These are phyloP conservation scores for Geosmithia putterillii DNA, from an alignment of 2,329 filamentous ascomycete genomes.

Conservation along the genomic window DNA sequence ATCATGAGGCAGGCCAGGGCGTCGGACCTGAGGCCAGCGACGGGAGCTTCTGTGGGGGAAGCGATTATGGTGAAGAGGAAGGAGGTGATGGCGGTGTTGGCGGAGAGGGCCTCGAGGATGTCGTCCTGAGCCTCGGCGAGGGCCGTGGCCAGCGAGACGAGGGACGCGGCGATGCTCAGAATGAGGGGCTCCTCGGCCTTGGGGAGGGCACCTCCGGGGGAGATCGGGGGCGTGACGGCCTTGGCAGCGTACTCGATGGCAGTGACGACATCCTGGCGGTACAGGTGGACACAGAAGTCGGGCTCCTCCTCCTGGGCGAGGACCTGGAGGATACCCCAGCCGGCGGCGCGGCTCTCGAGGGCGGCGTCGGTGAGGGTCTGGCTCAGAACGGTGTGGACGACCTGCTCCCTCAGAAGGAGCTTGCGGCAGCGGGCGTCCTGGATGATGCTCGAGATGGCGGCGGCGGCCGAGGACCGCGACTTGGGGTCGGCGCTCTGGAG, in stretches of 20 bases:
- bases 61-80: slow-evolving; percentile 41
- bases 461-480: slow-evolving; percentile 45
- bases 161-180: slow-evolving; percentile 40
- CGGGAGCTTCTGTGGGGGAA: not conserved
- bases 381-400: slow-evolving; percentile 49
- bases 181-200: slow-evolving; percentile 40
- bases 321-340: slow-evolving; percentile 54
- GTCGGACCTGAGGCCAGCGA: slow-evolving; percentile 27
- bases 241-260: slow-evolving; percentile 44
- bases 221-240: slow-evolving; percentile 25
- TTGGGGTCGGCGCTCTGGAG: slow-evolving; percentile 47
- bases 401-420: slow-evolving; percentile 51
- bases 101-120: slow-evolving; percentile 40
- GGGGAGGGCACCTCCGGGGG: slow-evolving; percentile 21
- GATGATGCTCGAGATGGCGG: slow-evolving; percentile 48
- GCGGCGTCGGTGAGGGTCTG: slow-evolving; percentile 52
- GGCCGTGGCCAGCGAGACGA: slow-evolving; percentile 38
- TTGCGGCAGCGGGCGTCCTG: slow-evolving; percentile 51
- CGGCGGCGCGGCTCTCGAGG: slow-evolving; percentile 50
- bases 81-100: slow-evolving; percentile 32
- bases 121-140: slow-evolving; percentile 49
- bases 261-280: slow-evolving; percentile 46
- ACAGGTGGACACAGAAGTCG: slow-evolving; percentile 56
- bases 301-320: slow-evolving; percentile 51
- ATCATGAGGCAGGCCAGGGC: slow-evolving; percentile 42